A percentile compares a stretch with the other conserved stretches of the same genome.
phyloP scores from a whole-genome alignment of 768 basidiomycete species.

The Sarcomyxa edulis region DNA sequence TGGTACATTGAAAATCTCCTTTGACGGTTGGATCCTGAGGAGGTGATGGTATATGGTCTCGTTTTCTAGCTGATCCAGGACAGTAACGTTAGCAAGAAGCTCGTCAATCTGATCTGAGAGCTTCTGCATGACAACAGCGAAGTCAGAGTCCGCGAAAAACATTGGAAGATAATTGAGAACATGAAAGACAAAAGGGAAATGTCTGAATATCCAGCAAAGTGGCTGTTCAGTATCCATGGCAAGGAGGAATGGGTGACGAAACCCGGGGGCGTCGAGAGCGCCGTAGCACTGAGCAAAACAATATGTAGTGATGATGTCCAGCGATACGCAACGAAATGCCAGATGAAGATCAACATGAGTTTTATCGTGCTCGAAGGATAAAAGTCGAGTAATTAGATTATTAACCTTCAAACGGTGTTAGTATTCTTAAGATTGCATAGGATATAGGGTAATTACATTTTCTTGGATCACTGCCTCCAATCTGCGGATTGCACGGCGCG shows the following conservation, averaged over 20 bases:
- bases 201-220: slow-evolving; percentile 9
- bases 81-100: slow-evolving; percentile 17
- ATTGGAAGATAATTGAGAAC: slow-evolving; percentile 6
- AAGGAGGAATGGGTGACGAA: slow-evolving; percentile 19
- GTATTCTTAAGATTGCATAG: background rate
- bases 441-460: slow-evolving; percentile 12
- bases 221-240: slow-evolving; percentile 11
- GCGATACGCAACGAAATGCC: slow-evolving; percentile 19
- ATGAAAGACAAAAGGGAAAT: slow-evolving; percentile 17
- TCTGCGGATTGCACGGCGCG: slow-evolving; percentile 25
- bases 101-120: slow-evolving; percentile 17
- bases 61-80: slow-evolving; percentile 21
- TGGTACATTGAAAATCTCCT: slow-evolving; percentile 8
- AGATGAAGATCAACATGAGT: slow-evolving; percentile 15
- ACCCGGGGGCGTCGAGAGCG: slow-evolving; percentile 16
- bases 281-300: slow-evolving; percentile 23
- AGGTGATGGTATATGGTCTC: slow-evolving; percentile 30
- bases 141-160: background rate
- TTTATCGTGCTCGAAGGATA: background rate
- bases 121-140: slow-evolving; percentile 9
- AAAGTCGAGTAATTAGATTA: slow-evolving; percentile 13
- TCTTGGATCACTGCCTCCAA: slow-evolving; percentile 22
- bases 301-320: slow-evolving; percentile 26
- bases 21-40: slow-evolving; percentile 8
- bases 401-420: slow-evolving; percentile 13